These are phyloP conservation scores for Fusarium pseudograminearum DNA, from an alignment of 2,329 filamentous ascomycete genomes.

Conservation along the genomic window DNA sequence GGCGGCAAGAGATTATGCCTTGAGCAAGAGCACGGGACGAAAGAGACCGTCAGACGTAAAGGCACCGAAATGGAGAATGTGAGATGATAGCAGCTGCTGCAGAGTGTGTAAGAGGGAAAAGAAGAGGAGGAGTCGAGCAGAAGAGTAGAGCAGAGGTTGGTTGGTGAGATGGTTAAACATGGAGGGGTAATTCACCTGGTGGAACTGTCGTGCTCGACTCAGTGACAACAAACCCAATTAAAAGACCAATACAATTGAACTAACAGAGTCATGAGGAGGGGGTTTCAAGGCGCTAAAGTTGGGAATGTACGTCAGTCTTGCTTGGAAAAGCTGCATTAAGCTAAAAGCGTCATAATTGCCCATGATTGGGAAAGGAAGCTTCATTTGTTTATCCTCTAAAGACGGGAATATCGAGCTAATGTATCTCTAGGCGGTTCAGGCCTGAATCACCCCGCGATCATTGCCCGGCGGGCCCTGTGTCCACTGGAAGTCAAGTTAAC, in stretches of 20 bases:
- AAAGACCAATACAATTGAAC: slow-evolving; percentile 16
- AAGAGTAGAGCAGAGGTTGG: slow-evolving; percentile 9
- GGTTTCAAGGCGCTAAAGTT: slow-evolving; percentile 19
- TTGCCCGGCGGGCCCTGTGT: neutral
- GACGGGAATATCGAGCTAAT: neutral
- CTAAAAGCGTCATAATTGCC: slow-evolving; percentile 2
- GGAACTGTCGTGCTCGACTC: slow-evolving; percentile 17
- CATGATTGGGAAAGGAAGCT: slow-evolving; percentile 11
- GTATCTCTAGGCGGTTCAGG: slow-evolving; percentile 1
- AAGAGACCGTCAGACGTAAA: slow-evolving; percentile 15
- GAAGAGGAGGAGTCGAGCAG: neutral
- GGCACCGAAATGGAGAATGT: slow-evolving; percentile 4
- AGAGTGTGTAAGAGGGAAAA: neutral
- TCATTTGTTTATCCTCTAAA: neutral
- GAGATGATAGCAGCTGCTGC: slow-evolving; percentile 3
- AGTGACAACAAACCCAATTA: slow-evolving; percentile 1
- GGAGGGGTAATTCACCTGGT: slow-evolving; percentile 33
- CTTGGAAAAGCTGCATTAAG: slow-evolving; percentile 4
- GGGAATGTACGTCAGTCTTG: neutral
- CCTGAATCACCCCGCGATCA: slow-evolving; percentile 7
- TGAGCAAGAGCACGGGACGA: slow-evolving; percentile 27
- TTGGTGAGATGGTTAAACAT: slow-evolving; percentile 15
- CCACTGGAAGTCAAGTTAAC: neutral
- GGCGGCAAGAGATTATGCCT: slow-evolving; percentile 18
- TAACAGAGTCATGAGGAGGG: slow-evolving; percentile 19